A percentile compares a stretch with the other conserved stretches of the same genome.
These are phyloP conservation scores for Moesziomyces antarcticus DNA, from an alignment of 1,284 basidiomycete genomes.

Conservation along the genomic window DNA sequence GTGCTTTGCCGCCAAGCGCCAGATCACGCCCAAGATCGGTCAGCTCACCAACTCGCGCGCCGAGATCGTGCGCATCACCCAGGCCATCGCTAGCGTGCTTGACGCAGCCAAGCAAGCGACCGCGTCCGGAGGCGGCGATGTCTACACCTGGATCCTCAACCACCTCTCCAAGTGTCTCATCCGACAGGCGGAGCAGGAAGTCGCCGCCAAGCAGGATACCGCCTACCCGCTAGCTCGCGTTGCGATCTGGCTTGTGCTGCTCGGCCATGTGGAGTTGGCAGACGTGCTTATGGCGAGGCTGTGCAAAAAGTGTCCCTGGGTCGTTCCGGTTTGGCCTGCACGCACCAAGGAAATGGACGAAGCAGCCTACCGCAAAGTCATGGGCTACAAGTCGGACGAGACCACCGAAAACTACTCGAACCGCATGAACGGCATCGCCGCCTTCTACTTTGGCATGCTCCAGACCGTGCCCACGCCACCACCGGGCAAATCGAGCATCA, in stretches of 20 bases:
- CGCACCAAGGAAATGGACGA: constrained; percentile 66
- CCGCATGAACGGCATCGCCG: constrained; percentile 83
- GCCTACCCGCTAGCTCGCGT: constrained; percentile 86
- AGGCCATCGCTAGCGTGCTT: constrained; percentile 75
- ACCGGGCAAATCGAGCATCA: constrained; percentile 6
- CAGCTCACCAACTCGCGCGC: constrained; percentile 84
- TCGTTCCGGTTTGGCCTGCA: constrained; percentile 70
- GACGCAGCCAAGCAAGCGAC: constrained; percentile 64
- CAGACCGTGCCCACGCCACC: constrained; percentile 67
- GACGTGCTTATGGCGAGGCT: constrained; percentile 86
- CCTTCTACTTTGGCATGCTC: constrained; percentile 87
- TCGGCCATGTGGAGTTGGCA: constrained; percentile 74
- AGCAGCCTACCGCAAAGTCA: constrained; percentile 75
- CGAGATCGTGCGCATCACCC: constrained; percentile 79
- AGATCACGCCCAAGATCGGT: constrained; percentile 89
- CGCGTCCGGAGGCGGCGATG: constrained; percentile 59
- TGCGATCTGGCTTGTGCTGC: constrained; percentile 75
- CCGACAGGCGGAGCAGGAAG: constrained; percentile 92
- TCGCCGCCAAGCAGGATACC: constrained; percentile 85
- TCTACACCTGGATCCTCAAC: constrained; percentile 82
- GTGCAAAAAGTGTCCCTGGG: constrained; percentile 79
- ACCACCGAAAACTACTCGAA: constrained; percentile 76
- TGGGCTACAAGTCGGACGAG: constrained; percentile 75
- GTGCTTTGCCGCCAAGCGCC: constrained; percentile 76
- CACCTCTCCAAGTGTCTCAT: constrained; percentile 88